A percentile compares a stretch with the other conserved stretches of the same genome.
These are phyloP conservation scores for Saussurea involucrata DNA, from an alignment of 129 eudicot species.

Conservation along the genomic window DNA sequence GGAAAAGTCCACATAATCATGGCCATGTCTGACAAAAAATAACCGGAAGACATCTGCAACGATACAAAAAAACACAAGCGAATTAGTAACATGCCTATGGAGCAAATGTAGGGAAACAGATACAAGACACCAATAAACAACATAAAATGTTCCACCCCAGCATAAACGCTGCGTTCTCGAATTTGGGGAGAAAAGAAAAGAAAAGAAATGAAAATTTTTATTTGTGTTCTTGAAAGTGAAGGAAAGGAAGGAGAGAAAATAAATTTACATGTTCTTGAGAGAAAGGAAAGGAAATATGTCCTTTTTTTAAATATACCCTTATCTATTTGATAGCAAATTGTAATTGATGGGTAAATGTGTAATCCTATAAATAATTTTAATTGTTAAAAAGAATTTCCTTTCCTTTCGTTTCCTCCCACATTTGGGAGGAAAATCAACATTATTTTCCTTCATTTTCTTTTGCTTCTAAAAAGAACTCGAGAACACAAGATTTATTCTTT, in stretches of 20 bases:
- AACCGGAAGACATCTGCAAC: conserved; percentile 79
- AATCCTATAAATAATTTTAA: too few relatives aligned
- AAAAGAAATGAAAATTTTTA: too few relatives aligned
- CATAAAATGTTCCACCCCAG: neutral
- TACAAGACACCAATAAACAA: neutral
- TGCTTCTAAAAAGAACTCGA: neutral
- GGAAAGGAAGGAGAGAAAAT: neutral
- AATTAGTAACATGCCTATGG: neutral
- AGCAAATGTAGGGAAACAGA: neutral
- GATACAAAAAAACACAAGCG: neutral
- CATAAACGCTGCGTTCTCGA: neutral
- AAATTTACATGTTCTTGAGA: neutral
- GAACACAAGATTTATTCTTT: neutral
- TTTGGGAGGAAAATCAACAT: neutral
- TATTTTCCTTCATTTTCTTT: neutral
- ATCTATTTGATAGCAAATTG: neutral
- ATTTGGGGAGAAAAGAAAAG: neutral
- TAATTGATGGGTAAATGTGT: neutral
- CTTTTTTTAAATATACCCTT: neutral
- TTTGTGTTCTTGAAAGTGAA: neutral
- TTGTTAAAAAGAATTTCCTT: neutral
- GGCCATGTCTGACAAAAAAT: conserved; percentile 76
- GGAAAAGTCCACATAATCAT: conserved; percentile 85
- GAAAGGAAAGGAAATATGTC: neutral
- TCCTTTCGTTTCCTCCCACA: neutral